Evolutionary conservation across 306 rosid species (phyloP), one percentile per base, ranked within the genome.

Genomic region (Vigna trinervia): DNA sequence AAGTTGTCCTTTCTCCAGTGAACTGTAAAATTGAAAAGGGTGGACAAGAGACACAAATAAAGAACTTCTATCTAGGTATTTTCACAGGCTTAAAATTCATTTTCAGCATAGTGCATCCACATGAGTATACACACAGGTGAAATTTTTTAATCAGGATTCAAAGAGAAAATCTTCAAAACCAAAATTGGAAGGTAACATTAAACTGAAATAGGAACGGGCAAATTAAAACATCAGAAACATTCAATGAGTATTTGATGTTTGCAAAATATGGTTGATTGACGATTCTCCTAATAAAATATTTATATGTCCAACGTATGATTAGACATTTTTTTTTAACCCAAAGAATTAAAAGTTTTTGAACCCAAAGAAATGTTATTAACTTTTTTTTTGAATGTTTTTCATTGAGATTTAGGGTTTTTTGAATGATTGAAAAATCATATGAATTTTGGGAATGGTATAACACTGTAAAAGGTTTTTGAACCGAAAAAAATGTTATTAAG

Each of bases 1-100:
- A 68, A 74, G 78, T 84, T 64, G 95, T 32, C 93, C 96, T 88
- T 94, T 94, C 90, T 92, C 96, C 86, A 94, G 79, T 64, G 98
- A 94, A 85, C 97, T 94, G 94, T 68, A 80, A 10, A 81, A 69
- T 81, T 32, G 60, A 51, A 68, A 74, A 74, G 10, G 32, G 26
- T 12, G 28, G 48, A 26, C 51, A 66, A 28, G 39, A 48, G 67
- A 43, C 4, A 23, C 70, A 79, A 48, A 79, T n/a, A 61, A 71
- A 62, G 58, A 62, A 70, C 68, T 46, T 47, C 69, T 59, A 23
- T 79, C 62, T 23, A 36, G 36, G 46, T 51, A 75, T 58, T 39
- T 26, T 74, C 54, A 66, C 65, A 72, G 12, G 32, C 36, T 52
- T 73, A 6, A 60, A 38, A 39, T 66, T 65, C 51, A 46, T 66